Evolutionary conservation across 1,284 basidiomycete species (phyloP).

Genomic region (Xerocomus minutiporus): DNA sequence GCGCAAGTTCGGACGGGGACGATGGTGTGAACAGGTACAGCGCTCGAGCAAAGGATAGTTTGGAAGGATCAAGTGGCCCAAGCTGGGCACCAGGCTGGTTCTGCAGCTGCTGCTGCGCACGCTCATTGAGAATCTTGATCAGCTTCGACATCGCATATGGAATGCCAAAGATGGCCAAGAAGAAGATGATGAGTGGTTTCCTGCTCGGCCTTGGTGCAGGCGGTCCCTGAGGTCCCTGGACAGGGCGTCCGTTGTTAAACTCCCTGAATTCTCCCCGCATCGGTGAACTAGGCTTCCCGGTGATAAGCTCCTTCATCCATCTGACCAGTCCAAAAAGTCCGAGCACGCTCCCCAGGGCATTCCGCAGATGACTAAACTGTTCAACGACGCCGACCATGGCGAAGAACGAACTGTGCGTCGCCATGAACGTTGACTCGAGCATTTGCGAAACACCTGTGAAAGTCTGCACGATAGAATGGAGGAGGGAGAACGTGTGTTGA

Average conservation of each 20-base stretch:
- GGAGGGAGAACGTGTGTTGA: slow-evolving; percentile 87
- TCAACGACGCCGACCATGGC: slow-evolving; percentile 98
- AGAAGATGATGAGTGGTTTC: slow-evolving; percentile 92
- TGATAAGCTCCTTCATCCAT: slow-evolving; percentile 70
- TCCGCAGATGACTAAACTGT: slow-evolving; percentile 87
- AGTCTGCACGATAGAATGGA: slow-evolving; percentile 94
- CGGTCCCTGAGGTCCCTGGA: slow-evolving; percentile 48
- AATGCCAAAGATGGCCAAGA: slow-evolving; percentile 92
- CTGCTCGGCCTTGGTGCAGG: slow-evolving; percentile 62
- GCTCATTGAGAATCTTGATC: slow-evolving; percentile 72
- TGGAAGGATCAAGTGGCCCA: slow-evolving; percentile 65
- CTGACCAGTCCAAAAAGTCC: slow-evolving; percentile 87
- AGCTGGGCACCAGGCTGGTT: slow-evolving; percentile 37
- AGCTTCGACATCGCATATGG: slow-evolving; percentile 94
- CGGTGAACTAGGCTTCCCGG: slow-evolving; percentile 41
- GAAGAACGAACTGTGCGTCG: slow-evolving; percentile 97
- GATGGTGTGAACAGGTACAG: slow-evolving; percentile 76
- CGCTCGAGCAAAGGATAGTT: slow-evolving; percentile 85
- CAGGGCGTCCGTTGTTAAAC: slow-evolving; percentile 62
- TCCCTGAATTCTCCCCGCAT: slow-evolving; percentile 63
- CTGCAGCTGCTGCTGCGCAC: slow-evolving; percentile 48
- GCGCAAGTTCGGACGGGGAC: slow-evolving; percentile 72
- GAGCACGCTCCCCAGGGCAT: slow-evolving; percentile 90
- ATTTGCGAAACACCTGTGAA: slow-evolving; percentile 97
- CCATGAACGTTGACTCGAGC: slow-evolving; percentile 98